phyloP scores from a whole-genome alignment of 2,329 filamentous ascomycete genomes.

The Botrytis tulipae region DNA sequence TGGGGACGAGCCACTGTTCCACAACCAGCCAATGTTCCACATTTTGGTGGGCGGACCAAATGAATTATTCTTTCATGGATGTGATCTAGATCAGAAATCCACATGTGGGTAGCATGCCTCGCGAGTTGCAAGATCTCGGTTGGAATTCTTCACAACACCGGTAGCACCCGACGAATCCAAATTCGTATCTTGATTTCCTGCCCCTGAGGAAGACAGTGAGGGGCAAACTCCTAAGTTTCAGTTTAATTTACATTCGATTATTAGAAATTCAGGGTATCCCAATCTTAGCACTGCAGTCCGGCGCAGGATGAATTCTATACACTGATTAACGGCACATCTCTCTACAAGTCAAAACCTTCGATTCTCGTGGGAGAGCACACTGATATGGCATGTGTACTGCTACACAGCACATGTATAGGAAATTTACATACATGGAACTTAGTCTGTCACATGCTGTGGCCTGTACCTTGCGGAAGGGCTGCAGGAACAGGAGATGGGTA shows the following conservation, averaged over 20 bases:
- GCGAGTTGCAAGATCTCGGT: constrained; percentile 5
- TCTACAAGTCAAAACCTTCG: not conserved
- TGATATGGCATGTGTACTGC: not conserved
- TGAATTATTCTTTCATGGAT: not conserved
- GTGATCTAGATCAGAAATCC: constrained; percentile 1
- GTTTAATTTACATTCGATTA: not conserved
- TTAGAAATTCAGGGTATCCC: not conserved
- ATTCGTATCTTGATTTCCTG: not conserved
- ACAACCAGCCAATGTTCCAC: constrained; percentile 1
- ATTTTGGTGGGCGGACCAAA: constrained; percentile 4
- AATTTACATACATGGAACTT: not conserved
- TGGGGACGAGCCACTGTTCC: not conserved
- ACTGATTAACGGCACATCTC: not conserved
- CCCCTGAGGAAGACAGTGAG: not conserved
- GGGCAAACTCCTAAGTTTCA: not conserved
- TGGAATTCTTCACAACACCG: not conserved
- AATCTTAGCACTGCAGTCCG: not conserved
- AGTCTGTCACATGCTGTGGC: not conserved
- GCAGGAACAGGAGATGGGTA: not conserved
- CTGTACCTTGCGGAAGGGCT: not conserved
- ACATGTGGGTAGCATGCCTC: not conserved
- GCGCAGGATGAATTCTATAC: not conserved
- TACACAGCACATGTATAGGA: not conserved
- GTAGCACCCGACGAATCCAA: not conserved
- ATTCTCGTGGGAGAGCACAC: not conserved